A percentile compares a stretch with the other conserved stretches of the same genome.
These are phyloP conservation scores for Karstenula rhodostoma DNA, from an alignment of 2,329 filamentous ascomycete species.

Conservation along the genomic window DNA sequence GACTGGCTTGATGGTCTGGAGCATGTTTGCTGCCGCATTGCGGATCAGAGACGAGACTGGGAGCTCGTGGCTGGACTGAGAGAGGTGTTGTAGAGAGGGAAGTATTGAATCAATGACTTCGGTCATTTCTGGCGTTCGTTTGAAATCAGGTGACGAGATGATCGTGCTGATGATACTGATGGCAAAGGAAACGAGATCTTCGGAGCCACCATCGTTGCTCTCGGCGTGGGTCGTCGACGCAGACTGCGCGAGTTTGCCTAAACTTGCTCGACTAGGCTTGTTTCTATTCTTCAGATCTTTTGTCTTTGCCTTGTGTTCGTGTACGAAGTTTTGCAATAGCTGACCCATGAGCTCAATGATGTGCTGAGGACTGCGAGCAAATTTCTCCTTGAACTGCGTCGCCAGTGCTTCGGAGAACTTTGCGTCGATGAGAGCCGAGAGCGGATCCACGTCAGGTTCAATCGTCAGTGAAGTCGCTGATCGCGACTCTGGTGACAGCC, in stretches of 20 bases:
- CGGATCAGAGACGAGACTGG: slow-evolving; percentile 28
- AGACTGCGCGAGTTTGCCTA: slow-evolving; percentile 36
- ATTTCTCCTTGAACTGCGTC: slow-evolving; percentile 67
- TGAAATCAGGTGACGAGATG: slow-evolving; percentile 44
- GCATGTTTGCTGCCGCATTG: slow-evolving; percentile 45
- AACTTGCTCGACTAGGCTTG: slow-evolving; percentile 34
- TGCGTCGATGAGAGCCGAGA: slow-evolving; percentile 63
- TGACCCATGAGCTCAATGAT: slow-evolving; percentile 70
- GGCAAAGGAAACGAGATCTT: slow-evolving; percentile 51
- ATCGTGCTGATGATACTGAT: slow-evolving; percentile 52
- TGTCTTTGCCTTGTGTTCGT: slow-evolving; percentile 56
- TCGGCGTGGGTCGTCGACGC: slow-evolving; percentile 4
- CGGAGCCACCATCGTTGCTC: slow-evolving; percentile 32
- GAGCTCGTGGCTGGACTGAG: slow-evolving; percentile 18
- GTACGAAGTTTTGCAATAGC: slow-evolving; percentile 58
- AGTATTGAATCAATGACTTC: slow-evolving; percentile 20
- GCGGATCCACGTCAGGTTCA: slow-evolving; percentile 51
- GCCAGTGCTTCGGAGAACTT: slow-evolving; percentile 73
- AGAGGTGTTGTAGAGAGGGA: slow-evolving; percentile 34
- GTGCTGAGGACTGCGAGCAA: slow-evolving; percentile 70
- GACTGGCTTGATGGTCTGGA: slow-evolving; percentile 63
- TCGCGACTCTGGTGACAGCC: slow-evolving; percentile 54
- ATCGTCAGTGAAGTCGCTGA: slow-evolving; percentile 32
- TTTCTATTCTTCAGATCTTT: slow-evolving; percentile 33
- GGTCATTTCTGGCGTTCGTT: slow-evolving; percentile 36